Percentiles rank a stretch among this genome's conserved stretches.
Evolutionary conservation across 495 filamentous ascomycete genomes (phyloP).

Genomic region (Rhypophila decipiens): DNA sequence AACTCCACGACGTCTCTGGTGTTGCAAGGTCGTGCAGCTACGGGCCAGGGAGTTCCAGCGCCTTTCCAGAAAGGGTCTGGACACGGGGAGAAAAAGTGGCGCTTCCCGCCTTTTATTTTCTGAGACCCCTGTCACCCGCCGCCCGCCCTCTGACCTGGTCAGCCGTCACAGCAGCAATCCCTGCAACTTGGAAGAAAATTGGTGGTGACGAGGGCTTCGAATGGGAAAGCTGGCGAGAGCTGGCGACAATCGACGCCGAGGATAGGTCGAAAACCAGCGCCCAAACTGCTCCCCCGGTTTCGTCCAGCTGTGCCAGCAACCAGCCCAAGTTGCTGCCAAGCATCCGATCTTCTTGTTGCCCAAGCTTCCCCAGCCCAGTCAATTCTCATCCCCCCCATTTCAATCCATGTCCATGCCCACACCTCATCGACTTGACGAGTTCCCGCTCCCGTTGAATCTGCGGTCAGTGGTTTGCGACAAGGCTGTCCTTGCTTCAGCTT

Average conservation of each 20-base stretch:
- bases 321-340: no score
- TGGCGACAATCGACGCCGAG: not conserved
- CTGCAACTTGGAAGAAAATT: not conserved
- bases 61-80: constrained; percentile 2
- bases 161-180: not conserved
- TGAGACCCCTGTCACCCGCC: no score
- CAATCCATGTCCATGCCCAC: not conserved
- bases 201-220: not conserved
- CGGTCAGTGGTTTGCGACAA: not conserved
- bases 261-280: not conserved
- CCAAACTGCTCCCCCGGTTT: not conserved
- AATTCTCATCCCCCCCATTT: not conserved
- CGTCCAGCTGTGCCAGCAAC: not conserved
- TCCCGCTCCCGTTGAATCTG: not conserved
- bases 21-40: not conserved
- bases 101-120: not conserved
- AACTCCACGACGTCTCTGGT: no score
- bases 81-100: not conserved
- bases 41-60: not conserved
- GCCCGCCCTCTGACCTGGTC: no score
- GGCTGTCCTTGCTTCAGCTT: not conserved
- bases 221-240: not conserved
- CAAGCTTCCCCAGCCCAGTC: constrained; percentile 2
- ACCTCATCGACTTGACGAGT: not conserved
- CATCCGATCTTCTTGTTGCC: constrained; percentile 1